phyloP scores from a whole-genome alignment of 1,284 basidiomycete species.

The Pseudozyma tsukubaensis region DNA sequence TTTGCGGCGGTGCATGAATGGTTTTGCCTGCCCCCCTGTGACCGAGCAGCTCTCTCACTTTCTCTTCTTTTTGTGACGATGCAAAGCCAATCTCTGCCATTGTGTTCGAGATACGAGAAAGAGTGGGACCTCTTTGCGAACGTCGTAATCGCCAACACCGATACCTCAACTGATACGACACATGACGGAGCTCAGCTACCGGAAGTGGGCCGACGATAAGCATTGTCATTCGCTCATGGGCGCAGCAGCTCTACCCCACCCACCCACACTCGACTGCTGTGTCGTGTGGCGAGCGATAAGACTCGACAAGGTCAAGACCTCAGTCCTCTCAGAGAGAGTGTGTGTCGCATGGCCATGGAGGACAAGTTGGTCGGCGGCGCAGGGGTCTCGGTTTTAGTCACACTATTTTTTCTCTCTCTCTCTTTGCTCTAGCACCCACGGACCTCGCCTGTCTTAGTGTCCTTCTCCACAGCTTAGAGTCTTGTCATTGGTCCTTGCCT shows the following conservation, averaged over 20 bases:
- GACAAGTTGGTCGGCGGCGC: not conserved
- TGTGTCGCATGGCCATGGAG: not conserved
- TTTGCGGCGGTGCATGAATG: constrained; percentile 6
- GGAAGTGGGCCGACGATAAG: constrained; percentile 1
- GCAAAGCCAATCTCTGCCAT: no score
- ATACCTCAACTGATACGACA: no score
- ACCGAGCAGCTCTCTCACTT: constrained; percentile 7
- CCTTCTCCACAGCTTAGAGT: constrained; percentile 3
- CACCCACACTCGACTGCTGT: not conserved
- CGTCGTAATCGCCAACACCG: no score
- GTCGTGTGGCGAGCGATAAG: not conserved
- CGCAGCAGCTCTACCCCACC: no score
- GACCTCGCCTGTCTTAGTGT: not conserved
- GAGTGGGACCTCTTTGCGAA: no score
- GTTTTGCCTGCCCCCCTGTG: constrained; percentile 1
- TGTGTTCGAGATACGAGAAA: no score
- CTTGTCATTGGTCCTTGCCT: constrained; percentile 16
- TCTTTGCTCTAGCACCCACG: not conserved
- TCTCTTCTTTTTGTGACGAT: no score
- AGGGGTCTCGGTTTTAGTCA: constrained; percentile 14
- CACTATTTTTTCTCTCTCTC: not conserved
- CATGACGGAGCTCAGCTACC: no score
- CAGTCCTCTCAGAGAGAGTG: not conserved
- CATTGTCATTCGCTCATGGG: no score
- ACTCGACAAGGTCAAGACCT: not conserved